phyloP scores from a whole-genome alignment of 2,329 filamentous ascomycete genomes.

The Helminthosporium solani region DNA sequence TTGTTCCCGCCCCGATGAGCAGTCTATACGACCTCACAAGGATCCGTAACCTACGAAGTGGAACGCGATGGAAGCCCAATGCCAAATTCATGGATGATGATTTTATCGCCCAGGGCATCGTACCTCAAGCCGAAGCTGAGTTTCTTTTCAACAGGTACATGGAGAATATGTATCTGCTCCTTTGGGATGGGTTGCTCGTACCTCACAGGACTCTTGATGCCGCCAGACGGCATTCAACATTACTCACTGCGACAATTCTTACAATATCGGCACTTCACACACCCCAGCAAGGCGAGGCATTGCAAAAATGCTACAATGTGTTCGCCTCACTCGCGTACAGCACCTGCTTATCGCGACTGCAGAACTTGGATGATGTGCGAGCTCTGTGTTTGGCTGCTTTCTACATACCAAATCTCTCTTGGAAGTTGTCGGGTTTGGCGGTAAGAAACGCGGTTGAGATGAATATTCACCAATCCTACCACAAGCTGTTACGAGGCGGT shows the following conservation, averaged over 20 bases:
- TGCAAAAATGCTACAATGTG: conserved; percentile 35
- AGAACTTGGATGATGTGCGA: conserved; percentile 43
- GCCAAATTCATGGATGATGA: conserved; percentile 31
- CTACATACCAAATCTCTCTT: conserved; percentile 44
- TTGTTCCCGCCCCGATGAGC: conserved; percentile 37
- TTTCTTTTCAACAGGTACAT: conserved; percentile 33
- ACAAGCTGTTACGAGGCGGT: conserved; percentile 37
- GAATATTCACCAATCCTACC: conserved; percentile 43
- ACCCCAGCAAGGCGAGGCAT: conserved; percentile 26
- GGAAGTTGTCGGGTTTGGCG: conserved; percentile 43
- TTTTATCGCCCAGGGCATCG: conserved; percentile 35
- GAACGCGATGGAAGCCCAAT: conserved; percentile 23
- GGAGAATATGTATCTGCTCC: conserved; percentile 32
- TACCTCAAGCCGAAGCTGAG: conserved; percentile 29
- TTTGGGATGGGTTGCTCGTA: conserved; percentile 37
- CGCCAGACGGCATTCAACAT: conserved; percentile 31
- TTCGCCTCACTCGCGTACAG: conserved; percentile 37
- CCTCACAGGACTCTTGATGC: conserved; percentile 32
- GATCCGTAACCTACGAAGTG: conserved; percentile 35
- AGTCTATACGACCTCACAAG: conserved; percentile 37
- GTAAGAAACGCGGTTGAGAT: conserved; percentile 45
- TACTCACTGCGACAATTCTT: conserved; percentile 34
- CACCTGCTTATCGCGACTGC: conserved; percentile 36
- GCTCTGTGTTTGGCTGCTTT: conserved; percentile 44
- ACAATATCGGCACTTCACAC: conserved; percentile 34